A percentile compares a stretch with the other conserved stretches of the same genome.
phyloP scores from a whole-genome alignment of 2,329 filamentous ascomycete genomes.

The Trichoderma semiorbis region DNA sequence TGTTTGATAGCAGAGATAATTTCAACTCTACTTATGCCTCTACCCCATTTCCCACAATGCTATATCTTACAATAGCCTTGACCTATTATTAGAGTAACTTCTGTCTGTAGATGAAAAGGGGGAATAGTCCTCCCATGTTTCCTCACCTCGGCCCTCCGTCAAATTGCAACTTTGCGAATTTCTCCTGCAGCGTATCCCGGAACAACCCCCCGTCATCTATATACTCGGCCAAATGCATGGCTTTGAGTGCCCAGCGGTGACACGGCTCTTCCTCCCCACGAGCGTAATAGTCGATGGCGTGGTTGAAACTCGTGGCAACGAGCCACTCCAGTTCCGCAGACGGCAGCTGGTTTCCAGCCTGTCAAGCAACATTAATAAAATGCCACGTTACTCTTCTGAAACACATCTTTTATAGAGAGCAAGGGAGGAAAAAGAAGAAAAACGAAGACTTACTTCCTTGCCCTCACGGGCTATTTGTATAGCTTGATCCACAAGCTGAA shows the following conservation, averaged over 20 bases:
- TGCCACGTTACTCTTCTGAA: conserved; percentile 13
- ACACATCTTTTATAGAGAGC: background rate
- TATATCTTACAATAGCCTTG: background rate
- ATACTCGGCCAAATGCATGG: conserved; percentile 59
- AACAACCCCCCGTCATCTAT: conserved; percentile 52
- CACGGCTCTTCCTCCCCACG: conserved; percentile 52
- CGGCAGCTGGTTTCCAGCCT: conserved; percentile 55
- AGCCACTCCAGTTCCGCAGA: conserved; percentile 71
- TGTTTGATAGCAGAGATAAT: background rate
- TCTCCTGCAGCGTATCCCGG: conserved; percentile 42
- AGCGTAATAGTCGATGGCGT: conserved; percentile 63
- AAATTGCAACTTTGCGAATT: conserved; percentile 40
- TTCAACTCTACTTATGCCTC: background rate
- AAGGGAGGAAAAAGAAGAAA: background rate
- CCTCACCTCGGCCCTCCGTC: background rate
- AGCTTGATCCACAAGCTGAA: conserved; percentile 63
- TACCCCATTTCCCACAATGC: background rate
- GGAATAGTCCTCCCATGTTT: too few species aligned
- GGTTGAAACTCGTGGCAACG: conserved; percentile 66
- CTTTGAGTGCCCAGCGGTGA: conserved; percentile 59
- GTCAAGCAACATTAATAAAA: background rate
- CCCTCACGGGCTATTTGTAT: conserved; percentile 50
- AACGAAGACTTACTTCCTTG: conserved; percentile 37
- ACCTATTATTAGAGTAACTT: too few species aligned
- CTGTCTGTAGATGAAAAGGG: background rate